Evolutionary conservation across 2,329 filamentous ascomycete species (phyloP).

Genomic region (Penicillium sp.): DNA sequence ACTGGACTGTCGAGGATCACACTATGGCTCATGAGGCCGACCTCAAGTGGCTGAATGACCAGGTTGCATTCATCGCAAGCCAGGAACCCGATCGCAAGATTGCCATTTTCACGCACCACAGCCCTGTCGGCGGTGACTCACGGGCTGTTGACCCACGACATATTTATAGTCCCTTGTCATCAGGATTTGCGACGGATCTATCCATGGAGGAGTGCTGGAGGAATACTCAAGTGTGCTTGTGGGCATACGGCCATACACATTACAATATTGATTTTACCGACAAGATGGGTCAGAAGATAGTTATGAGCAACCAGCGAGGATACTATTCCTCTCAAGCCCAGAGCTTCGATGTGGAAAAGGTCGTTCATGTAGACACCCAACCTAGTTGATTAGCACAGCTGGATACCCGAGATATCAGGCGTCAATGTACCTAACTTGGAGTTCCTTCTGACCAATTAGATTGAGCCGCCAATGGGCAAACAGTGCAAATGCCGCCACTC

Average conservation of each 20-base stretch:
- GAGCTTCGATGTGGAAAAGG: slow-evolving; percentile 36
- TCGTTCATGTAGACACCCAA: slow-evolving; percentile 10
- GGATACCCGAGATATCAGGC: neutral
- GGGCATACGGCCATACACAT: slow-evolving; percentile 54
- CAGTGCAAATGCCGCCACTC: slow-evolving; percentile 25
- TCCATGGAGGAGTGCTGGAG: slow-evolving; percentile 40
- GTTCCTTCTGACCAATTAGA: neutral
- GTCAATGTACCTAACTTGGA: neutral
- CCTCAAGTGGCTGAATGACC: slow-evolving; percentile 40
- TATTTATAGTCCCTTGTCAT: slow-evolving; percentile 31
- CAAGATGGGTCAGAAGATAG: slow-evolving; percentile 30
- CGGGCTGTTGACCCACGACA: slow-evolving; percentile 33
- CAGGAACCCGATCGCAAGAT: slow-evolving; percentile 36
- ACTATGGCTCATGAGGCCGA: slow-evolving; percentile 33
- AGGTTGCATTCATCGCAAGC: slow-evolving; percentile 30
- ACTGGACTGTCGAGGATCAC: slow-evolving; percentile 37
- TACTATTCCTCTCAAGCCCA: slow-evolving; percentile 42
- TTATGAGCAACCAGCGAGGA: slow-evolving; percentile 45
- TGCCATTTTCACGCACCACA: slow-evolving; percentile 42
- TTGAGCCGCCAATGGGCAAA: slow-evolving; percentile 9
- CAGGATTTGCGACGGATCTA: slow-evolving; percentile 47
- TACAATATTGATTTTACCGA: slow-evolving; percentile 45
- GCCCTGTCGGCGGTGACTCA: slow-evolving; percentile 29
- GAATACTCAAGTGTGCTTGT: slow-evolving; percentile 39
- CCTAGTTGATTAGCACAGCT: neutral